Percentiles rank a stretch among this genome's conserved stretches.
phyloP scores from a whole-genome alignment of 192 early-diverging fungal species.

The Piromyces sp. region DNA sequence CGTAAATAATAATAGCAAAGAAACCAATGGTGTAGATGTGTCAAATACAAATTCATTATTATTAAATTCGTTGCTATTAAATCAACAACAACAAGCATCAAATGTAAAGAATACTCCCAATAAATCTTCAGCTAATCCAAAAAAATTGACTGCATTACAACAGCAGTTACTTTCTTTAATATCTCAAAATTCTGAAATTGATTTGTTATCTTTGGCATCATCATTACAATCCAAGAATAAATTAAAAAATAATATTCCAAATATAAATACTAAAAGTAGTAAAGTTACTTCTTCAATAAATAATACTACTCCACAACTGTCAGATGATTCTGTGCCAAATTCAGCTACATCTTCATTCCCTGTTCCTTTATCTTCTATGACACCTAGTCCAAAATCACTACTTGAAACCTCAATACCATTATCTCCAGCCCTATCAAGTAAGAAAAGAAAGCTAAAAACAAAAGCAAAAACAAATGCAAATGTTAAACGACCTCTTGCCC shows the following conservation, averaged over 20 bases:
- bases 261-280: too few species aligned
- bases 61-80: neutral
- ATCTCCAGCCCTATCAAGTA: neutral
- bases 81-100: neutral
- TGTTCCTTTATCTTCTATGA: neutral
- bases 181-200: neutral
- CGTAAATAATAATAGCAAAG: neutral
- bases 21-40: neutral
- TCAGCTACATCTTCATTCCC: neutral
- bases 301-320: neutral
- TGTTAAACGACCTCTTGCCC: neutral
- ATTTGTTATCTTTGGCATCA: neutral
- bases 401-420: neutral
- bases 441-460: neutral
- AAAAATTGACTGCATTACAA: too few species aligned
- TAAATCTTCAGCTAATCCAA: too few species aligned
- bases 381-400: neutral
- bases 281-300: neutral
- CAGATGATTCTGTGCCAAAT: neutral
- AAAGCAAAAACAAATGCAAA: neutral
- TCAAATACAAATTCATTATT: neutral
- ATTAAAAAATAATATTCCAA: neutral
- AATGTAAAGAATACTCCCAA: neutral
- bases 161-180: too few species aligned
- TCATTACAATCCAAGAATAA: neutral